Base-by-base conservation (phyloP, 805 yeast species). In the Yamadazyma paraphyllophila region DNA sequence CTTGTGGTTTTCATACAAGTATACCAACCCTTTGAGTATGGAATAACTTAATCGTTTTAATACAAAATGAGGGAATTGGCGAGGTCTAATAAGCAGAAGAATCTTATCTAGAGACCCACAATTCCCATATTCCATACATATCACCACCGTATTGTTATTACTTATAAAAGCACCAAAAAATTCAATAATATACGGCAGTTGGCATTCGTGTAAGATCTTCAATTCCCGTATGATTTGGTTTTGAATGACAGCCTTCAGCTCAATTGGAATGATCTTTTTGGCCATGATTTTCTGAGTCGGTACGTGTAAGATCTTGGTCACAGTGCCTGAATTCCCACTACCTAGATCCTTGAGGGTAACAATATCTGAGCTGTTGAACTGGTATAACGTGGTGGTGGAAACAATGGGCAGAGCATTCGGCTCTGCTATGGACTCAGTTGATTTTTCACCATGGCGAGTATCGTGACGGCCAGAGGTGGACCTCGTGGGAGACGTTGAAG, bases 81-180 rank as follows among this genome's bases (percentile, higher is more conserved):
- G 53, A 10, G 59, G 50, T 7, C 47, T 51, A n/a, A 46, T 29
- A 31, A 87, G 71, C 26, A 4, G 31, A 7, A 41, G 68, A 17
- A 92, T 83, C 50, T 87, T 82, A 61, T 94, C 98, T 31, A 92
- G 71, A 0, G 97, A 89, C 0, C 96, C 92, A 64, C 97, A 88
- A 64, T 92, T 96, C 80, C 92, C 88, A 65, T 88, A 91, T 65
- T 92, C 98, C 96, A 91, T 90, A 61, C 96, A 85, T 49, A 94
- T 86, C 11, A 89, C 84, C 13, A 94, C 91, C 50, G 88, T 87
- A 57, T 79, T 80, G 50, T 71, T 66, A 42, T 59, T 66, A 45
- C 78, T 78, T 42, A 89, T 76, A 58, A 84, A 87, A 0, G 97
- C 96, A 7, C 98, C 98, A 64, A 84, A 92, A 62, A 91, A 94